A percentile compares a stretch with the other conserved stretches of the same genome.
Conservation (phyloP, 208 protist species). For the Porcisia hertigi region DNA sequence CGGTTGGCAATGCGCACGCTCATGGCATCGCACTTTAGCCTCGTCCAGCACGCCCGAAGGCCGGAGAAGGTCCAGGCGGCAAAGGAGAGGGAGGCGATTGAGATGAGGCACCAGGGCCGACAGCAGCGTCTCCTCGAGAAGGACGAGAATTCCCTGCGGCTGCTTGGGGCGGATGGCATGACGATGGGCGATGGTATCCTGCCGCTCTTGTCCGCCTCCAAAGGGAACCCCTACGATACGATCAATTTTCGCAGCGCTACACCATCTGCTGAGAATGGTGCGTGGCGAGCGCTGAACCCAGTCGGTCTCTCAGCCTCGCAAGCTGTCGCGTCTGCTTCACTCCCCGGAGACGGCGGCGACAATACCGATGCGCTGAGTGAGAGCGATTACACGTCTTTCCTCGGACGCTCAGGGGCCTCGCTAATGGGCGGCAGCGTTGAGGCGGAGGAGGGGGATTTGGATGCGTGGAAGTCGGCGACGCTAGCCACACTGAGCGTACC, state of each 20-base stretch:
- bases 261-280: constrained; percentile 1
- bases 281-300: constrained; percentile 36
- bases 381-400: constrained; percentile 26
- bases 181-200: constrained; percentile 69
- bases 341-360: background rate
- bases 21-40: constrained; percentile 63
- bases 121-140: constrained; percentile 63
- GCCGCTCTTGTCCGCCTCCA: constrained; percentile 17
- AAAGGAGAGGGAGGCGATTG: constrained; percentile 32
- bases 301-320: constrained; percentile 29
- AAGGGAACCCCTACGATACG: background rate
- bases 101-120: constrained; percentile 20
- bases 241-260: background rate
- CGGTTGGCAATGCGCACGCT: constrained; percentile 75
- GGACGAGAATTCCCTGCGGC: constrained; percentile 56
- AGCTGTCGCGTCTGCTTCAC: constrained; percentile 3
- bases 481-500: constrained; percentile 52
- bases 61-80: constrained; percentile 36
- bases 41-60: constrained; percentile 15
- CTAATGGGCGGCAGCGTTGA: background rate
- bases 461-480: constrained; percentile 32
- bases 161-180: constrained; percentile 49
- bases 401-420: constrained; percentile 12
- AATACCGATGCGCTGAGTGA: constrained; percentile 13
- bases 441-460: background rate